Evolutionary conservation across 768 basidiomycete genomes (phyloP).

Genomic region (Lactarius deliciosus): DNA sequence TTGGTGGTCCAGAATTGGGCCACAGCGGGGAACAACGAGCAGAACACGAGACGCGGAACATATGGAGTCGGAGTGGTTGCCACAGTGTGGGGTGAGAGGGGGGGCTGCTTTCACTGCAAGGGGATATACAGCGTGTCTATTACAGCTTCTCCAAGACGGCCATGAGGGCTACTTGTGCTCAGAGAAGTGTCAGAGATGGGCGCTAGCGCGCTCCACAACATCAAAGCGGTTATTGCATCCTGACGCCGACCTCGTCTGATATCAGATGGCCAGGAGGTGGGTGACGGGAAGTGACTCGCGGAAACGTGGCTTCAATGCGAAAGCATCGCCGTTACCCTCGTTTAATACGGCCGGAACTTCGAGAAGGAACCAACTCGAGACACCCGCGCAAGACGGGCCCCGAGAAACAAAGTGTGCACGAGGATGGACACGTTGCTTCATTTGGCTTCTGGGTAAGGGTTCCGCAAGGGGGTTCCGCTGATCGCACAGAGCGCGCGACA

Average conservation of each 20-base stretch:
- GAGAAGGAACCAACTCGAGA: not conserved
- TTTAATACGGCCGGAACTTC: not conserved
- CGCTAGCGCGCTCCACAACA: not conserved
- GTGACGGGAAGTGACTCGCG: not conserved
- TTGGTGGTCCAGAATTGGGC: not conserved
- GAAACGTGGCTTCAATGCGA: not conserved
- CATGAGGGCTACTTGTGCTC: not conserved
- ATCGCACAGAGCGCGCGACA: not conserved
- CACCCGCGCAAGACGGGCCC: not conserved
- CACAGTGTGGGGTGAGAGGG: not conserved
- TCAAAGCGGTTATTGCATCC: not conserved
- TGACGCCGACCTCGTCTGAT: not conserved
- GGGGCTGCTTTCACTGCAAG: not conserved
- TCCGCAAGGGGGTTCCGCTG: not conserved
- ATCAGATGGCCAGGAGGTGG: not conserved
- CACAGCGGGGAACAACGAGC: not conserved
- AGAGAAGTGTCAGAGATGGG: not conserved
- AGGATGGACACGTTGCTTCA: constrained; percentile 1
- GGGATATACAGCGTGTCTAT: not conserved
- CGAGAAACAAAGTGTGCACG: not conserved
- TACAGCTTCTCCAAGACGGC: not conserved
- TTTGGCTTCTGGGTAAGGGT: not conserved
- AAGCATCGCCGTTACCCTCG: not conserved
- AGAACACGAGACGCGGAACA: not conserved
- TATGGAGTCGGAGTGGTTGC: not conserved